A percentile compares a stretch with the other conserved stretches of the same genome.
phyloP scores from a whole-genome alignment of 140 eudicot species.

The Anethum foeniculum region DNA sequence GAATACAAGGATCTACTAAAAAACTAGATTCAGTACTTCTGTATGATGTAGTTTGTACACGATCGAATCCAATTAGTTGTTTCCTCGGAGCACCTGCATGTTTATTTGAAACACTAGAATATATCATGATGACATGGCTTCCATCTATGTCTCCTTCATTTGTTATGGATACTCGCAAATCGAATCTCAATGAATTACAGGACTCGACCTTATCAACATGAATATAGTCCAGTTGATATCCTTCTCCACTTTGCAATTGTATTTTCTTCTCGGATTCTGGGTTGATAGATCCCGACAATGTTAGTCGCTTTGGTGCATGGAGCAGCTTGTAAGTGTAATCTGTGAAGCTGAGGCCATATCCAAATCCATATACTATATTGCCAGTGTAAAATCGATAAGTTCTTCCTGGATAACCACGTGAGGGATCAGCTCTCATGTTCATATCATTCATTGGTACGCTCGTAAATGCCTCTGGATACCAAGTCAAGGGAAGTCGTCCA shows the following conservation, averaged over 20 bases:
- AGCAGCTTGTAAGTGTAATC: conserved; percentile 44
- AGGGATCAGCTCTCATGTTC: conserved; percentile 75
- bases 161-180: conserved; percentile 37
- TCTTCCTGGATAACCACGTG: conserved; percentile 74
- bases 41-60: conserved; percentile 35
- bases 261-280: conserved; percentile 17
- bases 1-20: conserved; percentile 61
- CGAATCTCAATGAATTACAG: conserved; percentile 63
- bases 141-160: conserved; percentile 69
- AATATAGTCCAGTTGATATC: conserved; percentile 26
- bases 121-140: conserved; percentile 56
- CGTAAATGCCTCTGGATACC: conserved; percentile 87
- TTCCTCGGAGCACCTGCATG: conserved; percentile 51
- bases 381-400: conserved; percentile 89
- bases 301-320: conserved; percentile 47
- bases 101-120: conserved; percentile 23
- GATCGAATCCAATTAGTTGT: conserved; percentile 72
- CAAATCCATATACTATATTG: conserved; percentile 48
- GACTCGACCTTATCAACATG: conserved; percentile 41
- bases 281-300: conserved; percentile 20
- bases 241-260: conserved; percentile 18
- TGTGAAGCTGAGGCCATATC: conserved; percentile 75
- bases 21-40: conserved; percentile 29
- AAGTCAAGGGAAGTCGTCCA: conserved; percentile 78
- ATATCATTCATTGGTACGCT: conserved; percentile 76